These are phyloP conservation scores for Omphalea diandra DNA, from an alignment of 441 rosid species.

Conservation along the genomic window DNA sequence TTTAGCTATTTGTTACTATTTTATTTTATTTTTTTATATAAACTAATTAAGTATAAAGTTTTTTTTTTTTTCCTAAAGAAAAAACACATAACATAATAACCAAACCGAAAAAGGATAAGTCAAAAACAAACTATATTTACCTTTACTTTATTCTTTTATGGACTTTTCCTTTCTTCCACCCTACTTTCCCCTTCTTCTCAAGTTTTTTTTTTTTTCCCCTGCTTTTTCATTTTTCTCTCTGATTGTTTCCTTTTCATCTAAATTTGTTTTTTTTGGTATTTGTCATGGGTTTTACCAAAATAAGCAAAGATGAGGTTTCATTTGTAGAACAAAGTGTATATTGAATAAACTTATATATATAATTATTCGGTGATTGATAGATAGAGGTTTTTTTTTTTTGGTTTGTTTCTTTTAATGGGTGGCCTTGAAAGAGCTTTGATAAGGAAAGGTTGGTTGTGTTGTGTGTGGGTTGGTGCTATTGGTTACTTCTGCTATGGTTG, in stretches of 20 bases:
- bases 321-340: no score
- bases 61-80: neutral
- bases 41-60: no score
- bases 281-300: conserved; percentile 33
- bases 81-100: no score
- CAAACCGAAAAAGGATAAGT: no score
- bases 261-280: conserved; percentile 12
- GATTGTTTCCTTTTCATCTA: conserved; percentile 5
- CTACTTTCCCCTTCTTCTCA: neutral
- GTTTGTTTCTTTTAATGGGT: conserved; percentile 28
- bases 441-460: conserved; percentile 35
- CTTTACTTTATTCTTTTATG: neutral
- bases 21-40: no score
- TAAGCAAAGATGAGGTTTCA: conserved; percentile 31
- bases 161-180: no score
- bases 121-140: neutral
- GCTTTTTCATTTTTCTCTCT: neutral
- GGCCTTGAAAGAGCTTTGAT: conserved; percentile 17
- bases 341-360: no score
- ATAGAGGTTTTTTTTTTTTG: no score
- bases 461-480: conserved; percentile 9
- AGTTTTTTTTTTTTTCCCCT: no score
- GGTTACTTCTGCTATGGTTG: conserved; percentile 19
- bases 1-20: no score
- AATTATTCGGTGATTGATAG: no score